These are phyloP conservation scores for Simmondsia chinensis DNA, from an alignment of 148 eudicot species.

Conservation along the genomic window DNA sequence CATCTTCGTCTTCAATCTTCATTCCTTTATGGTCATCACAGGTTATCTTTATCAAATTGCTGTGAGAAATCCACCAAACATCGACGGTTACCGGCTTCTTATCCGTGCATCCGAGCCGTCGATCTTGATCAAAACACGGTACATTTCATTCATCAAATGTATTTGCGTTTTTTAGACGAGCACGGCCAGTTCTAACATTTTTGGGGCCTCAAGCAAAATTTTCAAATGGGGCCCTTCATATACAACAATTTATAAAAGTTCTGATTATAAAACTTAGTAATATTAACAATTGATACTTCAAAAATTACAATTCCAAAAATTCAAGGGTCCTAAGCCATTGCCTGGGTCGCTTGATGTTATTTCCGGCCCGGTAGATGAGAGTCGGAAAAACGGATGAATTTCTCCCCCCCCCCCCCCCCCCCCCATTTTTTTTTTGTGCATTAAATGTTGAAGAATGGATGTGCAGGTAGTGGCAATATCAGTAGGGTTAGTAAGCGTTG, in stretches of 20 bases:
- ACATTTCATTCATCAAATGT: neutral
- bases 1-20: conserved; percentile 38
- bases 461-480: conserved; percentile 69
- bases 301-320: too few species aligned
- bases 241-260: too few species aligned
- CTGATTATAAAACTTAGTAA: too few species aligned
- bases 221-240: too few species aligned
- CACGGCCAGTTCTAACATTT: too few species aligned
- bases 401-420: neutral
- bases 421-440: neutral
- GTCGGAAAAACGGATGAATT: too few species aligned
- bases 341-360: too few species aligned
- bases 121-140: conserved; percentile 90
- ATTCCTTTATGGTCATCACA: conserved; percentile 31
- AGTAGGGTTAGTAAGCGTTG: conserved; percentile 82
- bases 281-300: too few species aligned
- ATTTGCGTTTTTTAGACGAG: too few species aligned
- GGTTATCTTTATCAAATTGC: conserved; percentile 21
- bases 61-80: conserved; percentile 15
- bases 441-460: neutral
- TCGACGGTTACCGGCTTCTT: conserved; percentile 26
- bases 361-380: too few species aligned
- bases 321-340: too few species aligned
- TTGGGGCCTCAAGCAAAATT: too few species aligned
- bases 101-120: conserved; percentile 48